These are phyloP conservation scores for Ogataea glucozyma DNA, from an alignment of 805 yeast species.

Conservation along the genomic window DNA sequence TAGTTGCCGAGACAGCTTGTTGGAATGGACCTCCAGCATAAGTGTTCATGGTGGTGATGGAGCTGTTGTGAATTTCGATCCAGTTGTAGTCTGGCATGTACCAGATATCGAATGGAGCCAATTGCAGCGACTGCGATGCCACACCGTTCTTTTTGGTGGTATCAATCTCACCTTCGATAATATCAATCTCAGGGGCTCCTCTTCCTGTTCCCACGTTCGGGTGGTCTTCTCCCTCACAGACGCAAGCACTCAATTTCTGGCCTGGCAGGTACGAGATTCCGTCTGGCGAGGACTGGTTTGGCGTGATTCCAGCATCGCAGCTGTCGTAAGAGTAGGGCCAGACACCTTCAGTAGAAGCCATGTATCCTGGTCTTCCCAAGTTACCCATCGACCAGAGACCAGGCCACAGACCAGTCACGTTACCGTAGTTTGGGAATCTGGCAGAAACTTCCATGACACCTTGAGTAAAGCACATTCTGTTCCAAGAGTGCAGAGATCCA, in stretches of 20 bases:
- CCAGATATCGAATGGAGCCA: slow-evolving; percentile 96
- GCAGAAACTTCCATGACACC: slow-evolving; percentile 79
- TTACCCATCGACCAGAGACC: slow-evolving; percentile 96
- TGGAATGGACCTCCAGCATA: slow-evolving; percentile 93
- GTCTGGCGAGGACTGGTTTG: slow-evolving; percentile 87
- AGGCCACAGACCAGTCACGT: slow-evolving; percentile 88
- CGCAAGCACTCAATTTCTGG: slow-evolving; percentile 73
- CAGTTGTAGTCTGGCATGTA: slow-evolving; percentile 85
- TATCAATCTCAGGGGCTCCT: slow-evolving; percentile 96
- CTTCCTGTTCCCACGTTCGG: slow-evolving; percentile 88
- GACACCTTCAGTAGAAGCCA: slow-evolving; percentile 85
- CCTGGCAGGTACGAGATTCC: slow-evolving; percentile 89
- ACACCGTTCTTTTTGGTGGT: slow-evolving; percentile 54
- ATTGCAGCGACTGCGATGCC: slow-evolving; percentile 89
- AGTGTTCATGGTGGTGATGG: slow-evolving; percentile 78
- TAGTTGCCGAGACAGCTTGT: slow-evolving; percentile 84
- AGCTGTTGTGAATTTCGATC: slow-evolving; percentile 66
- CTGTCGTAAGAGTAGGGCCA: slow-evolving; percentile 91
- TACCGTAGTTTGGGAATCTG: slow-evolving; percentile 75
- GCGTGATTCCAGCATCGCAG: slow-evolving; percentile 94
- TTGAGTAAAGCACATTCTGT: slow-evolving; percentile 83
- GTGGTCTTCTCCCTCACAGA: slow-evolving; percentile 81
- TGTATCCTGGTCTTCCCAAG: slow-evolving; percentile 86
- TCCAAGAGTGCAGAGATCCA: slow-evolving; percentile 93
- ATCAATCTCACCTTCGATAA: slow-evolving; percentile 79